Base-by-base conservation (phyloP, 1,284 basidiomycete genomes). In the Microbotryum intermedium region DNA sequence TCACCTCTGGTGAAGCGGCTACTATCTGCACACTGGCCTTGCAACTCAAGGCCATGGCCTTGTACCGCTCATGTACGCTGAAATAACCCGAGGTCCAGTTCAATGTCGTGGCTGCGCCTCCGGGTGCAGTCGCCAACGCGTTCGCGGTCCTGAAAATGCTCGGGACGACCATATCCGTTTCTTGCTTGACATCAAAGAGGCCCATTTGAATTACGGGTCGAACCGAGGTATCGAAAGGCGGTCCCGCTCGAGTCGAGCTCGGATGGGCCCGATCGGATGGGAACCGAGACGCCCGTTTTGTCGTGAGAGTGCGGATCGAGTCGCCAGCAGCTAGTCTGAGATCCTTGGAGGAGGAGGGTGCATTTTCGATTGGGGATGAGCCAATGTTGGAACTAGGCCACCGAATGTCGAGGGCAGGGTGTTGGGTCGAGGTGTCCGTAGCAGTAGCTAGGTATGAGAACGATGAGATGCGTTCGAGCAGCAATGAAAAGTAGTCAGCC, bases 11-110 rank as follows among this genome's bases (percentile, higher is more conserved):
- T 60, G 87, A 84, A 3, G 95, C 89, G 44, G 87, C 87, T 3
- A 97, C 82, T 58, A 98, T 83, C 45, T 84, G 76, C 58, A 86
- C 86, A 25, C 83, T 79, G n/a, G 75, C 76, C 28, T 65, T 69
- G 23, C 84, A 76, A 30, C 77, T 77, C 29, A 94, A 76, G 28
- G 93, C 79, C 26, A 84, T 78, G 29, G 82, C 76, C 72, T 89
- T 88, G 75, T 97, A 97, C n/a, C 81, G 81, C 62, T 81, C 78
- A 70, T 88, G 88, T 44, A 97, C 78, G 8, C 87, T 88, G 72
- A 99, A 98, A 76, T 99, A 99, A 18, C 95, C 94, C 65, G 86
- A 91, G 16, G 94, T 99, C 70, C 94, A 76, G 73, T 93, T 78
- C 25, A 80, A 73, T 54, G 58, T 61, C 10, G 69, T 62, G 10